These are phyloP conservation scores for Debaryomyces psychrophilus DNA, from an alignment of 1,139 yeast genomes.

Conservation along the genomic window DNA sequence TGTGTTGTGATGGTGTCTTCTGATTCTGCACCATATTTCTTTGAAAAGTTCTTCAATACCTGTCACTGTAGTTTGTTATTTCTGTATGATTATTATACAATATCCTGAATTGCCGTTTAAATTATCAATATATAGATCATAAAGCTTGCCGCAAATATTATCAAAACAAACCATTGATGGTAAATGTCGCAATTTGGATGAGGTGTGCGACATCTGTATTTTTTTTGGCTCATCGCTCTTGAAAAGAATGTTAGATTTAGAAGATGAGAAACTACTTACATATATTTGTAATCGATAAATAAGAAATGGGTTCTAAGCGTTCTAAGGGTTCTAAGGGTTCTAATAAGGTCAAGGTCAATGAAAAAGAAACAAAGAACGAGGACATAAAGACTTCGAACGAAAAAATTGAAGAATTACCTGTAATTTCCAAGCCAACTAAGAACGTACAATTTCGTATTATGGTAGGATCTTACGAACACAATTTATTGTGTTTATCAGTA, in stretches of 20 bases:
- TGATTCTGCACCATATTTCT: conserved; percentile 35
- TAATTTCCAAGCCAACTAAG: neutral
- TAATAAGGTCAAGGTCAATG: conserved; percentile 1
- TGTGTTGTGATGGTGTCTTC: conserved; percentile 52
- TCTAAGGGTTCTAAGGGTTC: conserved; percentile 5
- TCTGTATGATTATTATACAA: neutral
- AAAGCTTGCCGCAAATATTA: conserved; percentile 10
- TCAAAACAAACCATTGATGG: conserved; percentile 13
- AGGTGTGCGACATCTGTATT: conserved; percentile 9
- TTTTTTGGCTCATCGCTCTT: conserved; percentile 13
- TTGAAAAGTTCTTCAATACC: neutral
- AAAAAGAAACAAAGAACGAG: neutral
- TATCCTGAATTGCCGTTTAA: neutral
- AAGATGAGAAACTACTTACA: neutral
- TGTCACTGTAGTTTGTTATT: neutral
- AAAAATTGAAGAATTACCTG: neutral
- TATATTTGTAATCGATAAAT: neutral
- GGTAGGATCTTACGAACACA: conserved; percentile 96
- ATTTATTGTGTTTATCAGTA: conserved; percentile 79
- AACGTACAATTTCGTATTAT: conserved; percentile 66
- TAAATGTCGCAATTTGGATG: conserved; percentile 10
- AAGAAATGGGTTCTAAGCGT: conserved; percentile 2
- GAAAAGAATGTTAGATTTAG: neutral
- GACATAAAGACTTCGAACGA: neutral
- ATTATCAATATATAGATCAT: neutral